Base-by-base conservation (phyloP, 164 flowering plant genomes). In the Nelumbo lutea region DNA sequence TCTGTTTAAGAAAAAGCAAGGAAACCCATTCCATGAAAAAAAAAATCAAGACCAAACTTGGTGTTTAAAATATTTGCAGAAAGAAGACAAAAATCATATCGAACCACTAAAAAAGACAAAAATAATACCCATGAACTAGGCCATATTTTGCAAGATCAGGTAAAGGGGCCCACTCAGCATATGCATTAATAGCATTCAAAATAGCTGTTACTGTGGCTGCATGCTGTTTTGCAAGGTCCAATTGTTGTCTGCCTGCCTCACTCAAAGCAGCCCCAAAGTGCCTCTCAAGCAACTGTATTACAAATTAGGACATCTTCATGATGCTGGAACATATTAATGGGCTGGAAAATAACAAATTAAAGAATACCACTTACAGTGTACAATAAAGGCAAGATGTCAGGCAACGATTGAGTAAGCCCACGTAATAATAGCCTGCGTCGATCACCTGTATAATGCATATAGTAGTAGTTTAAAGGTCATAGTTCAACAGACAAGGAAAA, bases 91-190 rank as follows among this genome's bases (percentile, higher is more conserved):
- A 27, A 27, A 27, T 27, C 27, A 27, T 27, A 27, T 27, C 27
- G 27, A 27, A 27, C 27, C 27, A 27, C 27, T 27, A 27, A 27
- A 27, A 27, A 27, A 27, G 27, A 27, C 27, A 27, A n/a, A 75
- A 62, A 65, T 44, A 83, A 61, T 86, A 93, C 99, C 97, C 97
- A 76, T 87, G 82, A 76, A 96, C 81, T 62, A 91, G 83, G 47
- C 96, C 95, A 81, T 75, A 87, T 80, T 83, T 86, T 65, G 96
- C 86, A 78, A 96, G 92, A 85, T 96, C 95, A 47, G 86, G 73
- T 69, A 96, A 65, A 53, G 98, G 98, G 50, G 96, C 98, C 99
- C 98, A 96, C 65, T 96, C 99, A 60, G 95, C 91, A 85, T 96
- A 93, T 57, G 98, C 95, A 87, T 91, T 93, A 62, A 93, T 47